Evolutionary conservation across 2,329 filamentous ascomycete species (phyloP), one percentile per base, ranked within the genome.

Genomic region (Sporothrix dimorphospora): DNA sequence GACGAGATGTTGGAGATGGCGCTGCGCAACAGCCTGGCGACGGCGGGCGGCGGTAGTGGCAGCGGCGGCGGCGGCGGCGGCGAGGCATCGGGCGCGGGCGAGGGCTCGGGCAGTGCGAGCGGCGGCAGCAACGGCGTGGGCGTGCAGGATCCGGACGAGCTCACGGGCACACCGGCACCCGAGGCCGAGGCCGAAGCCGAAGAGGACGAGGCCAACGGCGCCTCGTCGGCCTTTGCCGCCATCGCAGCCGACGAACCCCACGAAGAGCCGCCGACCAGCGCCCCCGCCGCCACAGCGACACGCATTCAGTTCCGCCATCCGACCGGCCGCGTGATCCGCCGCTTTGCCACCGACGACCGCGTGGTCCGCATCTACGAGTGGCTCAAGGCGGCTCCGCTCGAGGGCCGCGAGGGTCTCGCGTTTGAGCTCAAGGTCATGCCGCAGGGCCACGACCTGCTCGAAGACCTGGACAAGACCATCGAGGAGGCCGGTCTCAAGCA

Each of bases 1-100:
- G 94, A 98, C 67, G 94, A 99, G 82, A 97, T 97, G 94, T 84
- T 99, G 76, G 92, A 98, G 81, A 90, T 98, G 88, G 96, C 96
- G 0, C 81, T 99, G 79, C 90, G 94, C 80, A 96, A 97, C 82
- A 98, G 94, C 79, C 83, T 98, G 61, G 90, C 89, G 16, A 88
- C 86, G 1, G 79, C 77, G 42, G 71, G 61, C 12, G 65, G 65
- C 1, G 61, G 45, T 40, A 69, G 42, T 6, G 70, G 38, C 11
- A 11, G 24, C 11, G 71, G 68, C 14, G 27, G 57, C 27, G 34
- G 63, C 8, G 14, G 34, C 27, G 19, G 5, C 3, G 27, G 24
- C 47, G 19, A 21, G 40, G 40, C 8, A 21, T 21, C n/a, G 7
- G 38, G n/a, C 5, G 38, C 1, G 1, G 6, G 27, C 4, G n/a